Base-by-base conservation (phyloP, 2,329 filamentous ascomycete species). In the Trichothecium roseum region DNA sequence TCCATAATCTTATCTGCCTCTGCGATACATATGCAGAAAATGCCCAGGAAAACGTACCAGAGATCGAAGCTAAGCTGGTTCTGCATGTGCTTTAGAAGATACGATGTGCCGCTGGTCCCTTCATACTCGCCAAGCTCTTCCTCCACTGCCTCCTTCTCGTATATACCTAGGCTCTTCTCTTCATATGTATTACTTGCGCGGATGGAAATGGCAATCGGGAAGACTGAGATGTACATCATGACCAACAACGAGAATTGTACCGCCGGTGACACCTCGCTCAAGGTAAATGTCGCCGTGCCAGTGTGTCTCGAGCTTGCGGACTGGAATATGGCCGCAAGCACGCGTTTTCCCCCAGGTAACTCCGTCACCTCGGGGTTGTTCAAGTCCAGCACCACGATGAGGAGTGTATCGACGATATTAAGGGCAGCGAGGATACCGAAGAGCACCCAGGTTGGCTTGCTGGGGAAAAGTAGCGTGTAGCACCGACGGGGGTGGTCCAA, bases 201-300 rank as follows among this genome's bases (percentile, higher is more conserved):
- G 54, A 79, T 74, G 14, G 64, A 72, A 35, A 79, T 74, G 12
- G 72, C 72, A 22, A 78, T 69, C 0, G 75, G 74, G 39, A 74
- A 76, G 4, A 72, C 66, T 5, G 68, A 68, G 32, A 79, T 76
- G 51, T 78, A 79, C 74, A 80, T 79, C 74, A 79, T 78, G 30
- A 74, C 63, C 0, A 78, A 57, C 38, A 76, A 69, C 24, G 73
- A 64, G 26, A 78, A 64, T 39, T 75, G 74, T 0, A 76, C 63
- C 3, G 62, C 66, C 5, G 74, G 69, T 27, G 66, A 70, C 3
- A 76, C 57, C 1, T 49, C 50, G 4, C 67, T 51, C 10, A 75
- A 60, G 14, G 58, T 50, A 22, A 75, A 74, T 46, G 55, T 71
- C 55, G 60, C 63, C 53, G 46, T 72, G 54, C 40, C 72, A 50